A percentile compares a stretch with the other conserved stretches of the same genome.
phyloP scores from a whole-genome alignment of 805 yeast species.

The Yarrowia porcina region DNA sequence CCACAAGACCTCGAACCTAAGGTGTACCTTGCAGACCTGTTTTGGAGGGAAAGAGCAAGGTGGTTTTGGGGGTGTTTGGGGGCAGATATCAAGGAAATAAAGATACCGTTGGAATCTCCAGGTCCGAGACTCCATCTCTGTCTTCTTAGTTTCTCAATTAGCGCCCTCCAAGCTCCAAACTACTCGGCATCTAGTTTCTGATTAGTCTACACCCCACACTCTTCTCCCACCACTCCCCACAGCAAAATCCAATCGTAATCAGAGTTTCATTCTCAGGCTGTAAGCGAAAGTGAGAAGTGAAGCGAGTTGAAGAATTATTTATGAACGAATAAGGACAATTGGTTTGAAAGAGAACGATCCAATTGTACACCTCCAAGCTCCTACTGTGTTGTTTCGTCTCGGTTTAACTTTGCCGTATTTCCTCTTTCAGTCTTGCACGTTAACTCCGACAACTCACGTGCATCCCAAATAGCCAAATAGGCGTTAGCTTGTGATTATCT shows the following conservation, averaged over 20 bases:
- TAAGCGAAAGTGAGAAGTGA: too few species aligned
- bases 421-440: not conserved
- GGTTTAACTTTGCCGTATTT: too few species aligned
- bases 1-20: not conserved
- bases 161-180: not conserved
- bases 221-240: not conserved
- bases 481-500: slow-evolving; percentile 15
- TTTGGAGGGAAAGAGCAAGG: not conserved
- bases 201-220: slow-evolving; percentile 21
- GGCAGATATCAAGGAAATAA: not conserved
- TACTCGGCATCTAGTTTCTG: slow-evolving; percentile 5
- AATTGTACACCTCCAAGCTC: too few species aligned
- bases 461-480: not conserved
- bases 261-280: slow-evolving; percentile 23
- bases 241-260: slow-evolving; percentile 1
- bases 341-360: too few species aligned
- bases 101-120: not conserved
- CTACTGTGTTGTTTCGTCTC: too few species aligned
- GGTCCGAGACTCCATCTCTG: too few species aligned
- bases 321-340: too few species aligned
- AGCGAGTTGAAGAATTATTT: not conserved
- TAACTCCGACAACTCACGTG: not conserved
- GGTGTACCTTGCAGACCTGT: slow-evolving; percentile 1
- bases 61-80: not conserved
- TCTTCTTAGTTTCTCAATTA: too few species aligned